Evolutionary conservation across 441 rosid species (phyloP), one percentile per base, ranked within the genome.

Genomic region (Populus hybrid): DNA sequence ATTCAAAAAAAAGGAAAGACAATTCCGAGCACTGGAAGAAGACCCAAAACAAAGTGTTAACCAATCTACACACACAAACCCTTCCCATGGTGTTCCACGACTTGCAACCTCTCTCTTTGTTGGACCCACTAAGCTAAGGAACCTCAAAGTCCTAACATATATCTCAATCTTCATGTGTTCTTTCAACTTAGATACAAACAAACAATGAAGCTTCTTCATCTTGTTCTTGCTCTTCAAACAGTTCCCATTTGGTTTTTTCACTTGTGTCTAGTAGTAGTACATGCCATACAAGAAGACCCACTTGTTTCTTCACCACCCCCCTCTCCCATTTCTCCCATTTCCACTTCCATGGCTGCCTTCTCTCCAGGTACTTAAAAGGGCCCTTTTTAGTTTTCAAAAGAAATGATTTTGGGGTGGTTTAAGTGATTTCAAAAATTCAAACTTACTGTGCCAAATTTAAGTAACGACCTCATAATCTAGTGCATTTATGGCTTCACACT

Each of bases 361-460:
- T 87, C 97, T 81, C 98, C 98, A 82, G 98, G 98, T 94, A 79
- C 63, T 20, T 61, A 0, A 61, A 21, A 61, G 14, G 66, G 18
- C 63, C 3, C 23, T 28, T 46, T 30, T 4, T 10, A 6, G 12
- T 68, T 6, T 6, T 16, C 28, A 24, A 59, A 16, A 10, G 69
- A 67, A 6, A 11, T 57, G 21, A 21, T 81, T 61, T 64, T 35
- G 71, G 67, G 69, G 70, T 77, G 68, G 68, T 68, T 50, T 53
- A 7, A 26, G 35, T 34, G 63, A 30, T 23, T 26, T 71, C 73
- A 71, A 46, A 75, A 65, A 61, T 81, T 67, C 24, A 42, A 79
- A 65, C 23, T 73, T 75, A 4, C 63, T 24, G 10, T 35, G 75
- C 80, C 67, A 71, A 67, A 76, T 69, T 78, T 71, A 4, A 63